Conservation (phyloP, 1,284 basidiomycete genomes). For the Ustilago crameri region DNA sequence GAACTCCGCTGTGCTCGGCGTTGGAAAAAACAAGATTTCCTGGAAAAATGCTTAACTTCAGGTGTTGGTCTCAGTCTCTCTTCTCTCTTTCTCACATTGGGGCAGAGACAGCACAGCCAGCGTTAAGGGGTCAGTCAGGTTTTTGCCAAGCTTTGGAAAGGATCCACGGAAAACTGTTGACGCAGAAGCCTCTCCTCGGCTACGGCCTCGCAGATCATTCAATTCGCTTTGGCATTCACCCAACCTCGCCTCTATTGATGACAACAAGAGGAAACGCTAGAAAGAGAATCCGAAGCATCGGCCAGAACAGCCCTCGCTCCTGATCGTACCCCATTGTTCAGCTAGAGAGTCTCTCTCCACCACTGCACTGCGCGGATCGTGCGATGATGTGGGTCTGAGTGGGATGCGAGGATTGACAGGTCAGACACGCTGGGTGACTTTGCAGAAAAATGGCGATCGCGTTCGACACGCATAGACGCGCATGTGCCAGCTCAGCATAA, state of each 20-base stretch:
- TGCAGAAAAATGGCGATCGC: background rate
- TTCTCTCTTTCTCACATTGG: too few species aligned
- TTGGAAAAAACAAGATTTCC: too few species aligned
- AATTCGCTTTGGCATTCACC: too few species aligned
- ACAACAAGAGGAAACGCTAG: too few species aligned
- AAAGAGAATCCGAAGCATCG: too few species aligned
- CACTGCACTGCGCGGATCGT: too few species aligned
- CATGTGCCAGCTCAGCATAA: conserved; percentile 10
- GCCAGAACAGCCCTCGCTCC: too few species aligned
- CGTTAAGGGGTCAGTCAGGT: background rate
- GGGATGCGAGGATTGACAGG: background rate
- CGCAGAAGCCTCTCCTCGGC: conserved; percentile 6
- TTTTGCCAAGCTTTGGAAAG: conserved; percentile 25
- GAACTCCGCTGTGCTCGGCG: conserved; percentile 39
- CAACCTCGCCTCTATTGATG: too few species aligned
- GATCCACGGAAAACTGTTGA: conserved; percentile 10
- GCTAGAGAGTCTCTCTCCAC: too few species aligned
- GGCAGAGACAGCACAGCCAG: conserved; percentile 1
- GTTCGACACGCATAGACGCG: background rate
- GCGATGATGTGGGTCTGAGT: background rate
- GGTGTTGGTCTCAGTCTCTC: conserved; percentile 14
- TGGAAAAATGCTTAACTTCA: too few species aligned
- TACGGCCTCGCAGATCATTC: background rate
- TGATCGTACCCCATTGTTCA: too few species aligned
- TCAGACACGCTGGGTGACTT: background rate